Percentiles rank a stretch among this genome's conserved stretches.
Evolutionary conservation across 768 basidiomycete genomes (phyloP).

Genomic region (Tylopilus balloui): DNA sequence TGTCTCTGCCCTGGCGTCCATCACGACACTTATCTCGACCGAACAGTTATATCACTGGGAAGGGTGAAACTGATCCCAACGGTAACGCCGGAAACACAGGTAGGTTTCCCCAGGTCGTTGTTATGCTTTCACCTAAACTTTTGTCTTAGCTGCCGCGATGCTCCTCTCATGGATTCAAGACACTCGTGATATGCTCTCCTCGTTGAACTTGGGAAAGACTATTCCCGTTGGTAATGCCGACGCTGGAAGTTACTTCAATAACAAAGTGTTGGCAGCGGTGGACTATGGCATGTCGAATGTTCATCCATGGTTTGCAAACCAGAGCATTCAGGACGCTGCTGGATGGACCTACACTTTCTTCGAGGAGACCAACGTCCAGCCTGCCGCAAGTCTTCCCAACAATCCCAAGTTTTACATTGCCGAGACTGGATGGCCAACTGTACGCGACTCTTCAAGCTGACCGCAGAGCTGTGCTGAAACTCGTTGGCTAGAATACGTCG

Average conservation of each 20-base stretch:
- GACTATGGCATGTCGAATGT: constrained; percentile 88
- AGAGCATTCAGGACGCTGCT: constrained; percentile 61
- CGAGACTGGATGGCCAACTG: constrained; percentile 88
- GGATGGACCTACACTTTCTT: constrained; percentile 84
- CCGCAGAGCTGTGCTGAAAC: neutral
- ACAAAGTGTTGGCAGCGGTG: constrained; percentile 51
- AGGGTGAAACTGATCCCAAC: constrained; percentile 52
- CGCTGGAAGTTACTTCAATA: constrained; percentile 84
- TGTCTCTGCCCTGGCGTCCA: constrained; percentile 1
- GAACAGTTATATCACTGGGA: constrained; percentile 54
- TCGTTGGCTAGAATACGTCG: constrained; percentile 48
- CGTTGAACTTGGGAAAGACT: constrained; percentile 52
- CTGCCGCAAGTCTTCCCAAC: constrained; percentile 59
- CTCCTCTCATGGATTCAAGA: constrained; percentile 65
- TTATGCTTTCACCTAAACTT: neutral
- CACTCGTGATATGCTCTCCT: constrained; percentile 51
- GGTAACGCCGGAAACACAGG: constrained; percentile 49
- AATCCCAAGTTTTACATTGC: constrained; percentile 85
- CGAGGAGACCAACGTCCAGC: constrained; percentile 53
- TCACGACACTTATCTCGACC: constrained; percentile 1
- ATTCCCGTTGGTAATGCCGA: constrained; percentile 78
- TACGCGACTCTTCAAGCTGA: constrained; percentile 29
- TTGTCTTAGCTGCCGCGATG: constrained; percentile 47
- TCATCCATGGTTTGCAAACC: constrained; percentile 92
- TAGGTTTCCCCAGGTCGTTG: neutral